Base-by-base conservation (phyloP, 2,329 filamentous ascomycete species). In the Cyphellophora europaea region DNA sequence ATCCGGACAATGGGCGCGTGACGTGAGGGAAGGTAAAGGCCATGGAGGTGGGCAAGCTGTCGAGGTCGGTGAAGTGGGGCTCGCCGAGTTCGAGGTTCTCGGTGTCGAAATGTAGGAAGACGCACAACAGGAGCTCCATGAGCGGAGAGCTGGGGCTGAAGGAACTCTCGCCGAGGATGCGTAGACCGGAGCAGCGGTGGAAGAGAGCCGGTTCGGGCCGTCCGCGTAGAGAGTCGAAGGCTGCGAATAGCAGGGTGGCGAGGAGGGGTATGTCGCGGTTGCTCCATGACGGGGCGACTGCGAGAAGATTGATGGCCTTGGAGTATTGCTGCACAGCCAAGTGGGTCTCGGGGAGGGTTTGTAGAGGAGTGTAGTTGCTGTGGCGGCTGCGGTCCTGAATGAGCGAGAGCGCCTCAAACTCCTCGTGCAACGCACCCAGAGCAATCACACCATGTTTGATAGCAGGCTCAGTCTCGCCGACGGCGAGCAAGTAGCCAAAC, bases 401-500 rank as follows among this genome's bases (percentile, higher is more conserved):
- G n/a, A n/a, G n/a, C n/a, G n/a, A n/a, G n/a, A n/a, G n/a, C n/a
- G 21, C n/a, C 21, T 25, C 21, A n/a, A 25, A 25, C 21, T 25
- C 21, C n/a, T 25, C 21, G n/a, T 25, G 21, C 11, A 36, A 14
- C 12, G 33, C 31, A 10, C 33, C 33, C 5, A 41, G 19, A 13
- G 38, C 25, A 5, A 38, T 12, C 23, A 41, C 13, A n/a, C 33
- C 38, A 29, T 38, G 31, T 13, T 21, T 19, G 10, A 41, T 19
- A n/a, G 38, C 35, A 5, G 30, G 21, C 17, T 41, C 35, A 6
- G 29, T 11, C 12, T 41, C 21, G 17, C 35, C 21, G 8, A n/a
- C 21, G 8, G 8, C 8, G 8, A 25, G 21, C 8, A 25, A 8
- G n/a, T 25, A 25, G n/a, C n/a, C 21, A 8, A 25, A 25, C 21